Evolutionary conservation across 306 rosid species (phyloP).

Genomic region (Dryas octopetala): DNA sequence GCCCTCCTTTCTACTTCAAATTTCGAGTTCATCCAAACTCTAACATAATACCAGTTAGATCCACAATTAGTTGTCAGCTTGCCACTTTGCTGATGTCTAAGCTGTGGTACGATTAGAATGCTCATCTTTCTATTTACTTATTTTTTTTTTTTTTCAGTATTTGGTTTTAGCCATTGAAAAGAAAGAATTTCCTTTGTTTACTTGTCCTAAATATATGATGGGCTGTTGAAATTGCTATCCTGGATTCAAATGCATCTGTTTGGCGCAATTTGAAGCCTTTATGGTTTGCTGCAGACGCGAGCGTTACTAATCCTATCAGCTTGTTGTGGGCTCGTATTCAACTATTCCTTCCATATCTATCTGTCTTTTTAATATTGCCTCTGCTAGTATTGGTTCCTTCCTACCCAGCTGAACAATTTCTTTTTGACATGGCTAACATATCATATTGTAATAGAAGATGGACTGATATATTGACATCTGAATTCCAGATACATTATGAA

Average conservation of each 20-base stretch:
- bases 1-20: not conserved
- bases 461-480: slow-evolving; percentile 24
- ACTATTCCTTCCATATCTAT: not conserved
- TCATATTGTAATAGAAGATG: not conserved
- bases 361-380: not conserved
- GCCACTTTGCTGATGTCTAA: not conserved
- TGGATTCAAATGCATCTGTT: not conserved
- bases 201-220: not conserved
- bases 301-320: not conserved
- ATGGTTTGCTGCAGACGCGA: not conserved
- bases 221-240: not conserved
- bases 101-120: not conserved
- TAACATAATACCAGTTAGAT: not conserved
- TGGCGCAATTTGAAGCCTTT: not conserved
- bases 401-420: not conserved
- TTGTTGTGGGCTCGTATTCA: not conserved
- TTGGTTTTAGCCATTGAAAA: not conserved
- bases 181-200: not conserved
- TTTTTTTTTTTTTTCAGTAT: not conserved
- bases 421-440: not conserved
- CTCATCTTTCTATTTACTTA: not conserved
- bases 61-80: not conserved
- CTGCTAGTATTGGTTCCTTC: not conserved
- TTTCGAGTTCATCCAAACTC: not conserved
- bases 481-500: slow-evolving; percentile 64